Conservation (phyloP, 768 basidiomycete species). For the Collybiopsis luxurians region DNA sequence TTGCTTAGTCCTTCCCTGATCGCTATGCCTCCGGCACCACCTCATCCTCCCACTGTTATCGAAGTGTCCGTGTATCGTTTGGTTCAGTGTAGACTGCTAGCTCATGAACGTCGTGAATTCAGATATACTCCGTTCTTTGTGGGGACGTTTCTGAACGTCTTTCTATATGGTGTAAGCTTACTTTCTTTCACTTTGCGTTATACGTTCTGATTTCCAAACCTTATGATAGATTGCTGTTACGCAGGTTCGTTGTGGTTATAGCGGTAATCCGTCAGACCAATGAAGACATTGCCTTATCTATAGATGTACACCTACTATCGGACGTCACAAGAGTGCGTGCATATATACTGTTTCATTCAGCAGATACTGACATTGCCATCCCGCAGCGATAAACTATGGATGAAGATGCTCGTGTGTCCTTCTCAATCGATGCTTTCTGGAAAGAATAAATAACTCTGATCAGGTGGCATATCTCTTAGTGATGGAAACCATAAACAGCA, state of each 20-base stretch:
- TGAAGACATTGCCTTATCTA: background rate
- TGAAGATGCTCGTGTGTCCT: background rate
- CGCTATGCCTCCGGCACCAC: background rate
- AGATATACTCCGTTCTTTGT: constrained; percentile 7
- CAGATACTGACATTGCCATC: too few species aligned
- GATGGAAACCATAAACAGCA: constrained; percentile 1
- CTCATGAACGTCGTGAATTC: too few species aligned
- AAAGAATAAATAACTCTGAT: background rate
- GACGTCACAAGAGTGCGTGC: constrained; percentile 1
- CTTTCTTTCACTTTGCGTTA: background rate
- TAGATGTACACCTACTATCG: constrained; percentile 6
- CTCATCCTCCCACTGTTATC: background rate
- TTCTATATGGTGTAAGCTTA: constrained; percentile 7
- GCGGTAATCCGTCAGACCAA: too few species aligned
- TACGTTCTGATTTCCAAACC: background rate
- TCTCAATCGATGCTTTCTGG: background rate
- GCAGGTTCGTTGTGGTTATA: background rate
- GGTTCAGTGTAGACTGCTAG: background rate
- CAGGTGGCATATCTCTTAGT: constrained; percentile 8
- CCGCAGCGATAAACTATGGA: constrained; percentile 3
- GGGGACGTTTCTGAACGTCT: constrained; percentile 5
- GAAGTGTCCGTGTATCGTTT: background rate
- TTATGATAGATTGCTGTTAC: background rate
- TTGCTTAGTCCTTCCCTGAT: background rate
- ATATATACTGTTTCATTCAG: background rate